These are phyloP conservation scores for Beta corolliflora DNA, from an alignment of 179 eudicot species.

Conservation along the genomic window DNA sequence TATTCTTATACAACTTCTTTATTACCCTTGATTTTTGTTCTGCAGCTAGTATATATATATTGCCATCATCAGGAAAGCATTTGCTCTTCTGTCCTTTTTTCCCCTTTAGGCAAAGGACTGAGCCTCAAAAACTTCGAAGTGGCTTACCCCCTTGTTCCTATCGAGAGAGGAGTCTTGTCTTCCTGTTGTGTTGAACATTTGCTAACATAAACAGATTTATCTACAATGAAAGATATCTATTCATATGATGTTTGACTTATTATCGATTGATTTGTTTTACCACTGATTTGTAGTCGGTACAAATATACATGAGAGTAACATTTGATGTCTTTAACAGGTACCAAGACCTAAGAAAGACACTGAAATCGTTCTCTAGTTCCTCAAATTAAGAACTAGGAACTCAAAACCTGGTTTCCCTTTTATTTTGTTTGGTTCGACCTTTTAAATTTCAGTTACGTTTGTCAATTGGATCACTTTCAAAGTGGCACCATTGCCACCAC, in stretches of 20 bases:
- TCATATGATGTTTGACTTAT: neutral
- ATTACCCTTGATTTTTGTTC: constrained; percentile 7
- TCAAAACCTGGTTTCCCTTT: too few relatives aligned
- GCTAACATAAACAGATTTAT: constrained; percentile 16
- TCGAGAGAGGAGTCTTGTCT: neutral
- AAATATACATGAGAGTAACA: neutral
- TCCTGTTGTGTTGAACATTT: constrained; percentile 20
- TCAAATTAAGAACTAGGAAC: too few relatives aligned
- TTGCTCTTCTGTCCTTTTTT: neutral
- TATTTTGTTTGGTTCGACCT: too few relatives aligned
- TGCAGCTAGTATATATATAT: constrained; percentile 28
- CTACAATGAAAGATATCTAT: constrained; percentile 10
- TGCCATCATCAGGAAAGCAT: constrained; percentile 9
- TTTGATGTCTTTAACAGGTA: neutral
- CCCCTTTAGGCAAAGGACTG: constrained; percentile 16
- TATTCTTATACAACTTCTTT: constrained; percentile 24
- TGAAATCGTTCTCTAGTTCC: too few relatives aligned
- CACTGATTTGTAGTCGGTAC: neutral
- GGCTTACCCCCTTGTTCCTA: constrained; percentile 12
- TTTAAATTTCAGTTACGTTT: too few relatives aligned
- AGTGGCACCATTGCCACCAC: too few relatives aligned
- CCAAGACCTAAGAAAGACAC: too few relatives aligned
- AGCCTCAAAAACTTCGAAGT: neutral
- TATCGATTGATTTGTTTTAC: neutral
- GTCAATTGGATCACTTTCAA: too few relatives aligned